A percentile compares a stretch with the other conserved stretches of the same genome.
Evolutionary conservation across 1,284 basidiomycete genomes (phyloP).

Genomic region (Tylopilus orsonianus): DNA sequence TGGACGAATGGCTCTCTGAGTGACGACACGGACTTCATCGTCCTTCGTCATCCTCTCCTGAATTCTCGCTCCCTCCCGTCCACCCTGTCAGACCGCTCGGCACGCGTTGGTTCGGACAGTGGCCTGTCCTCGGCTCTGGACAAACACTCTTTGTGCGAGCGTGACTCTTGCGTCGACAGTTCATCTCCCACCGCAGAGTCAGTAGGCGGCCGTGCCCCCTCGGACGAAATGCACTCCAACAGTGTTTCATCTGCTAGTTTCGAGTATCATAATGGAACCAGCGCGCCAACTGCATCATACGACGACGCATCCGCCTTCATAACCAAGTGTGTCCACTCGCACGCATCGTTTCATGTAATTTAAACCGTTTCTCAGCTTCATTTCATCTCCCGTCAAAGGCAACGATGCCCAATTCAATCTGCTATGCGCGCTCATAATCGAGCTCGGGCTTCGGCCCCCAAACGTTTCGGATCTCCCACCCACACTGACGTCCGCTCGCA

Average conservation of each 20-base stretch:
- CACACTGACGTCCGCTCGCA: conserved; percentile 59
- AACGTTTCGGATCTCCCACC: conserved; percentile 46
- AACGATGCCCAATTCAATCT: conserved; percentile 44
- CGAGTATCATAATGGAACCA: conserved; percentile 8
- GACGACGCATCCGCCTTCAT: conserved; percentile 32
- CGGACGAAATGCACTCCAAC: not conserved
- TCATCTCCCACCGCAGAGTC: conserved; percentile 11
- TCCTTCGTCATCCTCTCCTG: conserved; percentile 26
- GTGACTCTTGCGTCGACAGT: conserved; percentile 6
- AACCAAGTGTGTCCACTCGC: conserved; percentile 20
- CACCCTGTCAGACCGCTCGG: conserved; percentile 12
- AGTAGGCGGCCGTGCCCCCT: not conserved
- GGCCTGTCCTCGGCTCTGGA: conserved; percentile 16
- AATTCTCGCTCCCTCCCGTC: conserved; percentile 17
- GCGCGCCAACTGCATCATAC: conserved; percentile 22
- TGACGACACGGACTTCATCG: conserved; percentile 29
- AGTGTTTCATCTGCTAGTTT: conserved; percentile 9
- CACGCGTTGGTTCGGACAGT: conserved; percentile 11
- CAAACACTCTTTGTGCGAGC: conserved; percentile 15
- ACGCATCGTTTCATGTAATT: not conserved
- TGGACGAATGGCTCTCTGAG: conserved; percentile 24
- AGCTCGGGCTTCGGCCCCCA: conserved; percentile 49
- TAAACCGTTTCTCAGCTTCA: conserved; percentile 15
- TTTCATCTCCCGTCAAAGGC: conserved; percentile 31
- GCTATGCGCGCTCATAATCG: conserved; percentile 54